Base-by-base conservation (phyloP, 208 protist species). In the Herpetomonas samuelpessoai region DNA sequence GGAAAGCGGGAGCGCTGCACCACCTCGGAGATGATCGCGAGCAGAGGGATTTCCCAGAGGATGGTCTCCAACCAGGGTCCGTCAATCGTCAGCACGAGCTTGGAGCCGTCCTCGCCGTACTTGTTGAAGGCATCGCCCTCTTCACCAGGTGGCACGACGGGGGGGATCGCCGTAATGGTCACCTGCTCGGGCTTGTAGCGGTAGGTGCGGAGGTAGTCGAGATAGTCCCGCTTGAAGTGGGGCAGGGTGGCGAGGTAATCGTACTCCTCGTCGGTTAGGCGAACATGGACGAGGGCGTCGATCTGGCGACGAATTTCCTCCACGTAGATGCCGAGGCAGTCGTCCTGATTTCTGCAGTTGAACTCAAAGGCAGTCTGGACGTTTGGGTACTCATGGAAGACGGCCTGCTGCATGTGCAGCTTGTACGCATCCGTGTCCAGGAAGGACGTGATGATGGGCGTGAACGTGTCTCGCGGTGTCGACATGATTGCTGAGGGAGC, bases 381-480 rank as follows among this genome's bases (percentile, higher is more conserved):
- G 9, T 58, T 57, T 7, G 72, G 74, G 59, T 85, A 64, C 28
- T 88, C 57, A 60, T 92, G 88, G 55, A 91, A 87, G 4, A 95
- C 83, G 10, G 85, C 88, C 59, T 95, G 88, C 58, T 95, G 88
- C 88, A 95, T 95, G 71, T 95, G 85, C 52, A 95, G 62, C 60
- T 95, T 95, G 71, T 95, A 95, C 29, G 83, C 85, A 68, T 95
- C 88, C 19, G 88, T 95, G 74, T 95, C 88, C 41, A 95, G 62
- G 30, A 95, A 67, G 44, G 88, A 90, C 27, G 69, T 82, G 52
- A 95, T 89, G 47, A 95, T 87, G 0, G 85, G 84, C n/a, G 22
- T 29, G 44, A 68, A 57, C 49, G 54, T 39, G 55, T 41, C 35
- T 6, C 9, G 6, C 9, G 35, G 35, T 14, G 65, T 45, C 3